Evolutionary conservation across 352 stramenopile species (phyloP).

Genomic region (Pythium aristosporum): DNA sequence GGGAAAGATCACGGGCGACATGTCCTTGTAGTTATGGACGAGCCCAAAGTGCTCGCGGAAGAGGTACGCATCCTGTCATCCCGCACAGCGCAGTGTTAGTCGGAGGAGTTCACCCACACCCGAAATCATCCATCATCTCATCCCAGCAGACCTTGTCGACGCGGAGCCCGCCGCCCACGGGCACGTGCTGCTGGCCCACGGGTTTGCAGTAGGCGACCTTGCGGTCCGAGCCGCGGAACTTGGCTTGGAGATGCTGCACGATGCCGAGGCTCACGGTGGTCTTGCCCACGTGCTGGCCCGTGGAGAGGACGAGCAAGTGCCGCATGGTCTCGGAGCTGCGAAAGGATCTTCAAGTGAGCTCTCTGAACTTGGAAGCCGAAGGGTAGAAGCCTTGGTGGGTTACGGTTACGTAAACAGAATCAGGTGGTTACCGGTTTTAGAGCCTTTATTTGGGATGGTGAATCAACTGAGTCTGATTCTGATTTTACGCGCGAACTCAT

Average conservation of each 20-base stretch:
- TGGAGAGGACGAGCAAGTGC: slow-evolving; percentile 87
- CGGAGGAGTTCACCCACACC: background rate
- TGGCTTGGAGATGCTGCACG: slow-evolving; percentile 92
- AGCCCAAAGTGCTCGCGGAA: slow-evolving; percentile 97
- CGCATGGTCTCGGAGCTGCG: slow-evolving; percentile 24
- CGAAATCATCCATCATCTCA: background rate
- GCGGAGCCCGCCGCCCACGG: slow-evolving; percentile 74
- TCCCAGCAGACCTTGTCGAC: slow-evolving; percentile 75
- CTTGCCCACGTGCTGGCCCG: slow-evolving; percentile 97
- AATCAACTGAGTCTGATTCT: slow-evolving; percentile 14
- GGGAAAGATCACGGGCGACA: slow-evolving; percentile 98
- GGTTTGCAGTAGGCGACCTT: slow-evolving; percentile 94
- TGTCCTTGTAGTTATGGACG: slow-evolving; percentile 95
- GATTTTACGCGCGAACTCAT: slow-evolving; percentile 2
- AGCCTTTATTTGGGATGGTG: slow-evolving; percentile 8
- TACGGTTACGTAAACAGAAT: slow-evolving; percentile 19
- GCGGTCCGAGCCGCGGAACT: slow-evolving; percentile 69
- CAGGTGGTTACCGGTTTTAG: slow-evolving; percentile 6
- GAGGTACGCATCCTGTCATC: slow-evolving; percentile 86
- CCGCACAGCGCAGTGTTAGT: background rate
- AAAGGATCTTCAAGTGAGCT: background rate
- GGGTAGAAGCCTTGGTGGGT: background rate
- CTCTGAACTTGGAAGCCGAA: slow-evolving; percentile 14
- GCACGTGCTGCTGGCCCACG: slow-evolving; percentile 93
- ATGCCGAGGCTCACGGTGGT: slow-evolving; percentile 95